Evolutionary conservation across 331 rosid species (phyloP).

Genomic region (Stylosanthes scabra): DNA sequence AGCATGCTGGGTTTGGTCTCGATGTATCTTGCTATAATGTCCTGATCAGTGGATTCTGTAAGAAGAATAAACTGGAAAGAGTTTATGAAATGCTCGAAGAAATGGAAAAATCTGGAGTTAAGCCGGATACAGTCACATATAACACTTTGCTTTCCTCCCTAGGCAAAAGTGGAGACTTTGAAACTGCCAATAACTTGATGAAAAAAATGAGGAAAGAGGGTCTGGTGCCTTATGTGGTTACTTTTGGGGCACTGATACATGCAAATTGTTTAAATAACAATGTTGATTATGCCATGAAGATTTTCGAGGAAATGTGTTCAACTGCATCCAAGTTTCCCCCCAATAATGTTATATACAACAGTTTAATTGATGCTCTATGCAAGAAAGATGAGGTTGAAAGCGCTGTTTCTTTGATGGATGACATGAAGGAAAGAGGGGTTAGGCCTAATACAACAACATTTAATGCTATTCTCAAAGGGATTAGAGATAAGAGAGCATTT

Average conservation of each 20-base stretch:
- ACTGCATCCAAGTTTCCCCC: constrained; percentile 62
- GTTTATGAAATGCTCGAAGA: constrained; percentile 62
- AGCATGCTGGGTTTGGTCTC: constrained; percentile 70
- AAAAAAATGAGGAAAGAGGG: constrained; percentile 65
- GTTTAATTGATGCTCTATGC: constrained; percentile 74
- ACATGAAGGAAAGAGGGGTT: constrained; percentile 66
- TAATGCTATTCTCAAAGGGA: constrained; percentile 72
- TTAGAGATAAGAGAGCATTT: constrained; percentile 54
- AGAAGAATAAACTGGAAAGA: constrained; percentile 62
- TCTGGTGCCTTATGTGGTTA: constrained; percentile 59
- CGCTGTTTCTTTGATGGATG: constrained; percentile 68
- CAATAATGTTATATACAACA: constrained; percentile 69
- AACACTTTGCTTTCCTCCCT: constrained; percentile 73
- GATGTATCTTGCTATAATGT: constrained; percentile 67
- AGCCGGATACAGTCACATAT: constrained; percentile 71
- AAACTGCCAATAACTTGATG: constrained; percentile 48
- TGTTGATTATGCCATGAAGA: constrained; percentile 59
- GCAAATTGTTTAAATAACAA: too few species aligned
- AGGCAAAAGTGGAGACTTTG: constrained; percentile 61
- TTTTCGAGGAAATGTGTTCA: constrained; percentile 61
- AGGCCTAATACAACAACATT: constrained; percentile 68
- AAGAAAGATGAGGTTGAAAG: constrained; percentile 52
- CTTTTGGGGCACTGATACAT: constrained; percentile 76
- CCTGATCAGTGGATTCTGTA: constrained; percentile 72
- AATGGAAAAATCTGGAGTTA: constrained; percentile 69